These are phyloP conservation scores for Neurospora tetraspora DNA, from an alignment of 495 filamentous ascomycete species.

Conservation along the genomic window DNA sequence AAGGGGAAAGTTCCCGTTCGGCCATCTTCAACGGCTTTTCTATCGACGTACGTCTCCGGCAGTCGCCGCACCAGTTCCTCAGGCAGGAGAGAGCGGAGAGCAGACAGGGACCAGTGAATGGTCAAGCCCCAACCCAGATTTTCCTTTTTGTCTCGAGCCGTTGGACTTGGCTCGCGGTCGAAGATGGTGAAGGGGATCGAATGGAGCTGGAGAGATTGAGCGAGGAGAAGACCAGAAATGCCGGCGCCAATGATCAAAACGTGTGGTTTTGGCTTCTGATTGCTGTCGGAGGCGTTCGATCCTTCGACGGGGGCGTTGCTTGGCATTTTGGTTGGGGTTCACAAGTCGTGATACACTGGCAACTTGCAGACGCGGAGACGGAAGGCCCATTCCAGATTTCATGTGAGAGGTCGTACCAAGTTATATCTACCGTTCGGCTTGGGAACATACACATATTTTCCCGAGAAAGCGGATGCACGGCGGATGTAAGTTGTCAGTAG, in stretches of 20 bases:
- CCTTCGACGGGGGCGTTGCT: neutral
- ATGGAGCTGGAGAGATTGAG: conserved; percentile 42
- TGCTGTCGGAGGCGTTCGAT: neutral
- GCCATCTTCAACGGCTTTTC: conserved; percentile 15
- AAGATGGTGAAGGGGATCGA: conserved; percentile 38
- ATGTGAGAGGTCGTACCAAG: neutral
- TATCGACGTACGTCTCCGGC: conserved; percentile 38
- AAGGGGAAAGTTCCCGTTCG: conserved; percentile 34
- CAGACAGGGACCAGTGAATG: conserved; percentile 47
- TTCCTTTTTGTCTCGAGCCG: conserved; percentile 24
- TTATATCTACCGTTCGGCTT: neutral
- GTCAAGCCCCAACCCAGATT: conserved; percentile 49
- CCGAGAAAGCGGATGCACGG: neutral
- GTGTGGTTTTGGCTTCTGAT: neutral
- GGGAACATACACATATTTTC: neutral
- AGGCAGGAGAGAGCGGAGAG: conserved; percentile 40
- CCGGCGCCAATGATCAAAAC: conserved; percentile 52
- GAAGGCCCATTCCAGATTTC: neutral
- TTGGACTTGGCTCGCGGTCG: conserved; percentile 40
- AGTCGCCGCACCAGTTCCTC: conserved; percentile 35
- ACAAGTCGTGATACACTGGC: neutral
- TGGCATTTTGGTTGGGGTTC: neutral
- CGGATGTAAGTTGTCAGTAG: neutral
- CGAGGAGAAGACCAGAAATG: conserved; percentile 49
- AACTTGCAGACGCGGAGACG: neutral